phyloP scores from a whole-genome alignment of 306 rosid species.

The Sindora glabra region DNA sequence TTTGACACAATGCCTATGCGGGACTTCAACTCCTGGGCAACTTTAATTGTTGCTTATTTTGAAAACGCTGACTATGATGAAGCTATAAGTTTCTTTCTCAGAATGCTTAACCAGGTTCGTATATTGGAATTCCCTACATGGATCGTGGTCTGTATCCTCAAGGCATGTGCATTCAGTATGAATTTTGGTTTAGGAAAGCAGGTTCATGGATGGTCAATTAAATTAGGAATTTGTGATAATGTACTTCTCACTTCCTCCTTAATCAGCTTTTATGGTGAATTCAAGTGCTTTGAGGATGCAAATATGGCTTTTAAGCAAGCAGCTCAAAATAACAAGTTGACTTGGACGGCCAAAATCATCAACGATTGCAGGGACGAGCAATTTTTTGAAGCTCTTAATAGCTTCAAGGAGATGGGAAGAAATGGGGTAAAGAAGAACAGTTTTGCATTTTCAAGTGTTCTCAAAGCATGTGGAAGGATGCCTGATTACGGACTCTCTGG shows the following conservation, averaged over 20 bases:
- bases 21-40: conserved; percentile 50
- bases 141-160: conserved; percentile 39
- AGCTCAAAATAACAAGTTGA: conserved; percentile 22
- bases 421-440: conserved; percentile 41
- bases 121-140: conserved; percentile 28
- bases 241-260: conserved; percentile 32
- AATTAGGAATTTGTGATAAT: conserved; percentile 25
- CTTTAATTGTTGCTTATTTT: conserved; percentile 18
- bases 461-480: conserved; percentile 57
- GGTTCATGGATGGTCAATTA: conserved; percentile 37
- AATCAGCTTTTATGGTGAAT: conserved; percentile 45
- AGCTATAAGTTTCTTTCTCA: background rate
- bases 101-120: conserved; percentile 26
- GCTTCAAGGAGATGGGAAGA: conserved; percentile 48
- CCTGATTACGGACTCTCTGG: conserved; percentile 28
- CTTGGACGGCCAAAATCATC: conserved; percentile 47
- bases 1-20: conserved; percentile 8
- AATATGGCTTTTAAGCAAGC: conserved; percentile 25
- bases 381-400: conserved; percentile 30
- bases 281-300: conserved; percentile 34
- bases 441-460: conserved; percentile 45
- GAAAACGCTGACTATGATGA: background rate
- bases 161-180: conserved; percentile 28
- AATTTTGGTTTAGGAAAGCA: conserved; percentile 46
- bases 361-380: conserved; percentile 31